Percentiles rank a stretch among this genome's conserved stretches.
Conservation (phyloP, 345 rosid species). For the Syzygium aqueum region DNA sequence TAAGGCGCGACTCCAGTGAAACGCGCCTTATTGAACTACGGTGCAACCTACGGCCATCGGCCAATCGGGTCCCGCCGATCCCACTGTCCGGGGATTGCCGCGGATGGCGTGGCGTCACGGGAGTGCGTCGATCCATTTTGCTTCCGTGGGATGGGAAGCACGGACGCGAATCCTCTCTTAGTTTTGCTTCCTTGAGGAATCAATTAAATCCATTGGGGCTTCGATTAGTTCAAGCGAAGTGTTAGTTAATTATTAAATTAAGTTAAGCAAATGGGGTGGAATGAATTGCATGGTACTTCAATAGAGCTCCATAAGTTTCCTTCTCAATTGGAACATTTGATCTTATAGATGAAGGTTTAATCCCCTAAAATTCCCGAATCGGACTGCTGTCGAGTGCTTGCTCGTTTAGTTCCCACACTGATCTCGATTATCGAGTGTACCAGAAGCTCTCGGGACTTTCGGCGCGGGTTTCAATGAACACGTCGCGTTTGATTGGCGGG, state of each 20-base stretch:
- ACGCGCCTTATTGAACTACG: background rate
- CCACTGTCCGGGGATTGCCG: background rate
- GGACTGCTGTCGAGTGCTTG: background rate
- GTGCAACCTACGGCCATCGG: background rate
- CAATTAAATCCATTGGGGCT: background rate
- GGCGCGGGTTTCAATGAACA: accelerated
- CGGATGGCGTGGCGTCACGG: background rate
- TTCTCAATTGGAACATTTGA: background rate
- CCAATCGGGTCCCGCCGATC: background rate
- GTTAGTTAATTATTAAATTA: background rate
- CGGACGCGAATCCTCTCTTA: background rate
- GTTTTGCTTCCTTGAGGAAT: background rate
- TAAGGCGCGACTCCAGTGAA: background rate
- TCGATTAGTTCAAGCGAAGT: background rate
- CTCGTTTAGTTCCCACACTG: background rate
- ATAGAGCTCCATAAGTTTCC: background rate
- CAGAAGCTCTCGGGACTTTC: background rate
- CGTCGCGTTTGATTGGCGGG: background rate
- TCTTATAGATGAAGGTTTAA: background rate
- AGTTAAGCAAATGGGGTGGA: background rate
- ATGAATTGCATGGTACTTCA: background rate
- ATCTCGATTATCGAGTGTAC: background rate
- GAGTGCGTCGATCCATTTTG: background rate
- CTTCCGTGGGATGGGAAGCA: background rate
- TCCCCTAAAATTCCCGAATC: background rate